Evolutionary conservation across 768 basidiomycete species (phyloP).

Genomic region (Tylopilus vinaceipallidus): DNA sequence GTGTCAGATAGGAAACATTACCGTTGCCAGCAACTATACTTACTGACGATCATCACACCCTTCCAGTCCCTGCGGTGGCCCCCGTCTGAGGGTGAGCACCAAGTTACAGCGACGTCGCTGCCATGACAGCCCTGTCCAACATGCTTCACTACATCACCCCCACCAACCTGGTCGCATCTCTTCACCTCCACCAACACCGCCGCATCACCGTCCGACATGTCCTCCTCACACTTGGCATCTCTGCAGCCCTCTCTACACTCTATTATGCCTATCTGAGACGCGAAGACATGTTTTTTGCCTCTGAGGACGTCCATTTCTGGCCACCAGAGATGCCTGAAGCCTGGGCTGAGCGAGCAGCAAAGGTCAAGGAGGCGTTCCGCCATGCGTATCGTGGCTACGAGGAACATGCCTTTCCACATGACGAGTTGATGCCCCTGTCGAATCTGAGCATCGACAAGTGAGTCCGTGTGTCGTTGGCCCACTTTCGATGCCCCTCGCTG

Average conservation of each 20-base stretch:
- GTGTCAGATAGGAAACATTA: too few relatives aligned
- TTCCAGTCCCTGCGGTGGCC: too few relatives aligned
- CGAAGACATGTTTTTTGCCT: neutral
- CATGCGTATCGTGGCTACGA: conserved; percentile 71
- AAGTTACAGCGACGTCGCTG: too few relatives aligned
- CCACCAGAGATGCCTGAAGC: conserved; percentile 20
- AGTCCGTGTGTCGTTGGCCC: conserved; percentile 16
- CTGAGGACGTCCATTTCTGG: neutral
- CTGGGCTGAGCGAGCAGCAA: conserved; percentile 53
- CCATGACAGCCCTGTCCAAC: conserved; percentile 3
- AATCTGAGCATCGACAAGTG: conserved; percentile 50
- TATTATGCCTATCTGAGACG: conserved; percentile 16
- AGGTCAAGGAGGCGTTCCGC: conserved; percentile 59
- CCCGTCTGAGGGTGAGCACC: too few relatives aligned
- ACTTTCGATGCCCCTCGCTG: neutral
- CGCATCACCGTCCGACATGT: conserved; percentile 18
- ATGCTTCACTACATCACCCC: conserved; percentile 2
- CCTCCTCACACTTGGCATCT: conserved; percentile 13
- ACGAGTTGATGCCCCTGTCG: conserved; percentile 59
- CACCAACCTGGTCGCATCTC: neutral
- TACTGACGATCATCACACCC: too few relatives aligned
- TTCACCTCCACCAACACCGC: conserved; percentile 5
- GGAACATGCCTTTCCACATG: conserved; percentile 56
- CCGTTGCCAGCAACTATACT: too few relatives aligned
- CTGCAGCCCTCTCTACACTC: conserved; percentile 9